Percentiles rank a stretch among this genome's conserved stretches.
Conservation (phyloP, 208 protist species). For the Acanthamoeba royreba region DNA sequence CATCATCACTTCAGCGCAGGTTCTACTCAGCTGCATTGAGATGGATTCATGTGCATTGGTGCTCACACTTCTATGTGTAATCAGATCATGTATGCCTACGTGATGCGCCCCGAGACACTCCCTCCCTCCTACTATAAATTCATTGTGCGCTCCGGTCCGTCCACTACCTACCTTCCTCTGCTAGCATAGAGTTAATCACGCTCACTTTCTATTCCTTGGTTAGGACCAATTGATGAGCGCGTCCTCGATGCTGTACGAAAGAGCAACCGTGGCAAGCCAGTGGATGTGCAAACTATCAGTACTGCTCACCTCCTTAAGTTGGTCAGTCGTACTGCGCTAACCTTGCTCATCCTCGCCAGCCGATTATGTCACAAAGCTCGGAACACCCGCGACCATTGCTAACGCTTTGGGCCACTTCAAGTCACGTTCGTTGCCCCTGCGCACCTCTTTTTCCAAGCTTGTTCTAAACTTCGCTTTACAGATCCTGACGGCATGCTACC, state of each 20-base stretch:
- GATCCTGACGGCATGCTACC: no score
- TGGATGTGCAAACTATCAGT: no score
- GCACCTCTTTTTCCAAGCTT: no score
- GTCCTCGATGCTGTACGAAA: not conserved
- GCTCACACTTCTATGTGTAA: no score
- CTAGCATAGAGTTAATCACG: not conserved
- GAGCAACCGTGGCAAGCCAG: not conserved
- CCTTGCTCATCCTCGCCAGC: no score
- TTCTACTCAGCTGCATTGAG: no score
- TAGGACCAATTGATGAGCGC: not conserved
- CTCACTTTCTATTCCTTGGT: no score
- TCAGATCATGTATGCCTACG: slow-evolving; percentile 35
- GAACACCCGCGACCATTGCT: not conserved
- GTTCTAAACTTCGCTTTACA: no score
- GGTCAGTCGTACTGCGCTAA: no score
- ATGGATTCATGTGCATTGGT: not conserved
- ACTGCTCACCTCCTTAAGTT: no score
- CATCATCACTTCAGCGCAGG: not conserved
- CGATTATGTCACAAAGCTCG: not conserved
- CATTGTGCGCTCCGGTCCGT: not conserved
- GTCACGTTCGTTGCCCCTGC: no score
- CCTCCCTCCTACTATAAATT: not conserved
- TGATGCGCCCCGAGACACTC: not conserved
- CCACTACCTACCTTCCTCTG: not conserved
- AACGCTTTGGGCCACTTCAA: not conserved